Evolutionary conservation across 306 rosid species (phyloP).

Genomic region (Astragalus membranaceus): DNA sequence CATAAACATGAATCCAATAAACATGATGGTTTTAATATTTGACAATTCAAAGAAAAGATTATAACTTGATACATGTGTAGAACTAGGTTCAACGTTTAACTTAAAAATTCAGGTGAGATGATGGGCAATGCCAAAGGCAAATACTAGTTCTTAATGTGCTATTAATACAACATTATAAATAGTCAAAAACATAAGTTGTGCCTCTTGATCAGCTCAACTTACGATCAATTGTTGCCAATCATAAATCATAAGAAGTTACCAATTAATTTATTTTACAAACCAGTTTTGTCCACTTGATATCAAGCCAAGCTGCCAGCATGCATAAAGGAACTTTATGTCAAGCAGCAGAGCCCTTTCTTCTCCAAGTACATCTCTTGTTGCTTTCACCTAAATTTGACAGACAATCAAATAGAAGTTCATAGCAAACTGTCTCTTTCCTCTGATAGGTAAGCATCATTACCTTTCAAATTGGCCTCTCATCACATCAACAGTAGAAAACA

Average conservation of each 20-base stretch:
- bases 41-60: not conserved
- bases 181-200: not conserved
- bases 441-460: conserved; percentile 42
- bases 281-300: conserved; percentile 69
- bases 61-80: not conserved
- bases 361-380: conserved; percentile 35
- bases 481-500: conserved; percentile 37
- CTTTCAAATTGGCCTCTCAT: conserved; percentile 49
- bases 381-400: conserved; percentile 49
- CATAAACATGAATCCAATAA: not conserved
- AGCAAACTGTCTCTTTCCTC: conserved; percentile 70
- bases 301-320: conserved; percentile 71
- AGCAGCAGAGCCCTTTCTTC: conserved; percentile 73
- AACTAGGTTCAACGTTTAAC: not conserved
- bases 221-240: conserved; percentile 1
- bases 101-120: not conserved
- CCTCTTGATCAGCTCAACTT: conserved; percentile 7
- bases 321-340: conserved; percentile 70
- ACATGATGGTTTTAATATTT: not conserved
- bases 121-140: not conserved
- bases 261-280: conserved; percentile 37
- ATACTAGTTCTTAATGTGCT: not conserved
- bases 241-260: conserved; percentile 4
- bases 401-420: conserved; percentile 72
- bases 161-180: not conserved